These are phyloP conservation scores for Mycena rosella DNA, from an alignment of 768 basidiomycete genomes.

Conservation along the genomic window DNA sequence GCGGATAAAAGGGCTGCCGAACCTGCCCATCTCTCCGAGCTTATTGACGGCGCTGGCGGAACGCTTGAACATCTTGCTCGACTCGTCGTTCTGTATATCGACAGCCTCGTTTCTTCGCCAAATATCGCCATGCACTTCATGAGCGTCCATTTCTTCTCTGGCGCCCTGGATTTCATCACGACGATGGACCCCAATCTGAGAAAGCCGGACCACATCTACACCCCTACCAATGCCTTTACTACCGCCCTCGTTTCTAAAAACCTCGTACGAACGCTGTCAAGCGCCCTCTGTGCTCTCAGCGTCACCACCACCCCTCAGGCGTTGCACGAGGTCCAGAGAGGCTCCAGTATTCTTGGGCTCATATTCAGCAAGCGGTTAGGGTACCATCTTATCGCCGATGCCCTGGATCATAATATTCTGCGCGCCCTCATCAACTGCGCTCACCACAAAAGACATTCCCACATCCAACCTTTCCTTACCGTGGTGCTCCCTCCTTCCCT, in stretches of 20 bases:
- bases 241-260: not conserved
- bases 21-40: not conserved
- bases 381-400: not conserved
- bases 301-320: not conserved
- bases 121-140: not conserved
- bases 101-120: not conserved
- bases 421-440: not conserved
- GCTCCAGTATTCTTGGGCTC: not conserved
- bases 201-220: not conserved
- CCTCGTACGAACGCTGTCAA: not conserved
- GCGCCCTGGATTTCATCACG: not conserved
- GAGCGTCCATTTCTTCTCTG: not conserved
- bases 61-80: not conserved
- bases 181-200: not conserved
- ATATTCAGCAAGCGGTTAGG: not conserved
- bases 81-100: conserved; percentile 2
- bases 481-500: not conserved
- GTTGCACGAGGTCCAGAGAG: not conserved
- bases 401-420: not conserved
- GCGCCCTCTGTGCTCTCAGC: not conserved
- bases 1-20: not conserved
- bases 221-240: not conserved
- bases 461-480: not conserved
- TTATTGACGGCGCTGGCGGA: conserved; percentile 20
- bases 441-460: not conserved